Percentiles rank a stretch among this genome's conserved stretches.
phyloP scores from a whole-genome alignment of 2,329 filamentous ascomycete species.

The Colletotrichum lini region DNA sequence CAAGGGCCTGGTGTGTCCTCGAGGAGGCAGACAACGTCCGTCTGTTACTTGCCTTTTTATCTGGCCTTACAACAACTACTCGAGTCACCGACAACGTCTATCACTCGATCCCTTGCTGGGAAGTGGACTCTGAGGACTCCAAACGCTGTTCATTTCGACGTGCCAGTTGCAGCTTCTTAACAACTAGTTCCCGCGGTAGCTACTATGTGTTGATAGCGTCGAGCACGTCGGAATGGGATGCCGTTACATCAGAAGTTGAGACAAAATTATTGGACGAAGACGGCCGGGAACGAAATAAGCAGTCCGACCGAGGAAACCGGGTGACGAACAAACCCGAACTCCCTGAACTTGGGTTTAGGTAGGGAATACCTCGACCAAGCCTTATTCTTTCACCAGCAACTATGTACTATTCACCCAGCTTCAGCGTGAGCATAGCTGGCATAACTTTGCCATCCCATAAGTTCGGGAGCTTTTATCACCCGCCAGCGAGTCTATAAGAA shows the following conservation, averaged over 20 bases:
- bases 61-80: not conserved
- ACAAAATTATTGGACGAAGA: conserved; percentile 3
- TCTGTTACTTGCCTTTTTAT: not conserved
- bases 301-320: too few species aligned
- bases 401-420: too few species aligned
- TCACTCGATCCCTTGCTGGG: not conserved
- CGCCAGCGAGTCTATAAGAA: not conserved
- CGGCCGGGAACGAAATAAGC: not conserved
- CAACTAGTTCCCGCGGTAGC: not conserved
- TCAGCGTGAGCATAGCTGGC: too few species aligned
- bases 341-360: too few species aligned
- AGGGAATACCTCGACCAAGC: too few species aligned
- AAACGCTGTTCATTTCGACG: not conserved
- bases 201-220: too few species aligned
- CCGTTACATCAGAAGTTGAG: conserved; percentile 1
- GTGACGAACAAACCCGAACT: too few species aligned
- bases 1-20: not conserved
- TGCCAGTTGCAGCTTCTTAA: not conserved
- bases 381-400: too few species aligned
- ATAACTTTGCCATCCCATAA: too few species aligned
- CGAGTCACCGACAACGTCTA: not conserved
- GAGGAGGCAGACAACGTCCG: too few species aligned
- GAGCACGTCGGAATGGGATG: not conserved
- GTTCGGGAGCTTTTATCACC: too few species aligned
- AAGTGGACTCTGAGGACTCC: not conserved